These are phyloP conservation scores for Yarrowia yakushimensis DNA, from an alignment of 805 yeast genomes.

Conservation along the genomic window DNA sequence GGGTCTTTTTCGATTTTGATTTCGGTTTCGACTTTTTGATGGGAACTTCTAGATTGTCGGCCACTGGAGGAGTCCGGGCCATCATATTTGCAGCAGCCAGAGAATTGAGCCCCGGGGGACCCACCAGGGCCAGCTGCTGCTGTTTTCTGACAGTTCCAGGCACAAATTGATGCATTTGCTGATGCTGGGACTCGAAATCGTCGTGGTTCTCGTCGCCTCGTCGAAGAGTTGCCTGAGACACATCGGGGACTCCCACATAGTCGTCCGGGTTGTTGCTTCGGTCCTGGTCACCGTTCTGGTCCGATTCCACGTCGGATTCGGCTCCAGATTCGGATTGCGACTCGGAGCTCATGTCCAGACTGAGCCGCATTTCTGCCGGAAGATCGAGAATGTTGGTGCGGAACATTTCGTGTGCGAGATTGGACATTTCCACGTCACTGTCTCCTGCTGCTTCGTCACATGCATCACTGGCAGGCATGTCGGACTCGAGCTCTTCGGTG, in stretches of 20 bases:
- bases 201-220: constrained; percentile 1
- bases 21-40: neutral
- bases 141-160: neutral
- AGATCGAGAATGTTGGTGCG: constrained; percentile 14
- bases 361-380: neutral
- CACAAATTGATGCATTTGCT: neutral
- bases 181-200: neutral
- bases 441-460: neutral
- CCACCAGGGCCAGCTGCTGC: neutral
- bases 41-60: neutral
- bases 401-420: constrained; percentile 20
- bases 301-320: constrained; percentile 15
- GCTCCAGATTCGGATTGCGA: constrained; percentile 19
- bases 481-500: neutral
- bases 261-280: neutral
- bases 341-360: constrained; percentile 3
- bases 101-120: neutral
- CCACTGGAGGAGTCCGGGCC: neutral
- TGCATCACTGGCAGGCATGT: constrained; percentile 2
- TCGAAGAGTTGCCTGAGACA: neutral
- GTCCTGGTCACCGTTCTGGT: neutral
- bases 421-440: constrained; percentile 8
- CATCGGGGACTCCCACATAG: constrained; percentile 16
- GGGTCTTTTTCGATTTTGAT: neutral
- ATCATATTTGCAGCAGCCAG: neutral